Percentiles rank a stretch among this genome's conserved stretches.
These are phyloP conservation scores for Verticillium longisporum DNA, from an alignment of 2,329 filamentous ascomycete species.

Conservation along the genomic window DNA sequence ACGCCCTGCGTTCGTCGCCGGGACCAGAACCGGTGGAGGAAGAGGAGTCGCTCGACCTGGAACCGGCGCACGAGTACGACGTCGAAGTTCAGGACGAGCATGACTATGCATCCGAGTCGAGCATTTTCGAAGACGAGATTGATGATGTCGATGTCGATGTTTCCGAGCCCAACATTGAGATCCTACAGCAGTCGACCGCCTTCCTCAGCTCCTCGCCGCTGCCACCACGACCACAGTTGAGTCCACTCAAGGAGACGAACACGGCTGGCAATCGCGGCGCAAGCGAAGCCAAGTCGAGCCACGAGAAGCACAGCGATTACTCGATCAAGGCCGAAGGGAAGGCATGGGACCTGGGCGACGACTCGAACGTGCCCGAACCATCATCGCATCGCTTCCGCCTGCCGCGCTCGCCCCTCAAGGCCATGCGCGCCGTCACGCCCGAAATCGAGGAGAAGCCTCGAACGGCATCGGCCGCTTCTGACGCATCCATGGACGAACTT, in stretches of 20 bases:
- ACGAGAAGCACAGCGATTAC: conserved; percentile 32
- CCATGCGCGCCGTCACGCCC: conserved; percentile 5
- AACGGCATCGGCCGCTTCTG: conserved; percentile 10
- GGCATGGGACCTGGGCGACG: conserved; percentile 31
- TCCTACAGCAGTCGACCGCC: conserved; percentile 35
- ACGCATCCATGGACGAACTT: conserved; percentile 18
- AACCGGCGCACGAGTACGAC: conserved; percentile 25
- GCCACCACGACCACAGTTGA: conserved; percentile 38
- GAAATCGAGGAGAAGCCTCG: conserved; percentile 6
- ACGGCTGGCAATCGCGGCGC: conserved; percentile 34
- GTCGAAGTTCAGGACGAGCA: conserved; percentile 17
- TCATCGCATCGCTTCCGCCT: conserved; percentile 24
- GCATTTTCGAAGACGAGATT: conserved; percentile 35
- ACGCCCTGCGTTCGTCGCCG: conserved; percentile 15
- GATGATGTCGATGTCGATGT: conserved; percentile 31
- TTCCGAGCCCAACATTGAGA: conserved; percentile 37
- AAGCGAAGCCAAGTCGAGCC: conserved; percentile 7
- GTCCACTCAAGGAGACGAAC: conserved; percentile 39
- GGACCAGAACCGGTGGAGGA: neutral
- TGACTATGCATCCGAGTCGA: conserved; percentile 30
- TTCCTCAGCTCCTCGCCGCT: conserved; percentile 38
- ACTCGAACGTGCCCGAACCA: conserved; percentile 18
- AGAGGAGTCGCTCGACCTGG: conserved; percentile 29
- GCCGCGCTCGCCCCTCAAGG: conserved; percentile 24
- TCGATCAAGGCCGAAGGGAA: conserved; percentile 42